A percentile compares a stretch with the other conserved stretches of the same genome.
Evolutionary conservation across 2,329 filamentous ascomycete genomes (phyloP).

Genomic region (Tolypocladium sp.): DNA sequence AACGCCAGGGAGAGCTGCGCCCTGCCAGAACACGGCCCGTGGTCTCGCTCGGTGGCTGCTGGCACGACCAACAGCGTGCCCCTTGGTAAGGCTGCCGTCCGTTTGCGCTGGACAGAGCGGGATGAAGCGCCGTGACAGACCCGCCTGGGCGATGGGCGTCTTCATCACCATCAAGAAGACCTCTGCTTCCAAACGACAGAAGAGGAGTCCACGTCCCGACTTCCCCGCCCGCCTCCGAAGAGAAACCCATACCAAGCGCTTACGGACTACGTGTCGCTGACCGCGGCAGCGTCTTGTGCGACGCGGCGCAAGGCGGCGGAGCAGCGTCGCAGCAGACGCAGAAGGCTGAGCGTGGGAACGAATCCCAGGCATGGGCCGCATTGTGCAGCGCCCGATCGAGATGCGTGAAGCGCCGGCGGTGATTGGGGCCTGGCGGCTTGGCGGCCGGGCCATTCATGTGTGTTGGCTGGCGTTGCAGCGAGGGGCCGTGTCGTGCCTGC

Average conservation of each 20-base stretch:
- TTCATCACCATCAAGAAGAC: background rate
- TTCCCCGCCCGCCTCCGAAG: background rate
- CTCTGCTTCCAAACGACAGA: background rate
- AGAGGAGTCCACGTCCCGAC: background rate
- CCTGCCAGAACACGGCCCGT: background rate
- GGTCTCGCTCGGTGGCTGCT: background rate
- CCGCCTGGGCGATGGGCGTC: background rate
- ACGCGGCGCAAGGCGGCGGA: too few species aligned
- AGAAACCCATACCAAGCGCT: background rate
- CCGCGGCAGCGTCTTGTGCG: background rate
- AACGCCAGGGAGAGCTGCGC: background rate
- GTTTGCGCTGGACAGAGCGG: background rate
- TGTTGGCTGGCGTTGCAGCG: background rate
- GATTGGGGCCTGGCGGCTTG: background rate
- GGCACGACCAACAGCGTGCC: background rate
- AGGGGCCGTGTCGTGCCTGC: background rate
- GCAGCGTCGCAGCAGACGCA: background rate
- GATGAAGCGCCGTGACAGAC: background rate
- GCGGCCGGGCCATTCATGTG: background rate
- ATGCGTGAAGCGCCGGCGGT: background rate
- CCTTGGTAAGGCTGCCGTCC: background rate
- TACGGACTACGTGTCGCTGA: background rate
- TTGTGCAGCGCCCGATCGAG: background rate
- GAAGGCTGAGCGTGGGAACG: background rate
- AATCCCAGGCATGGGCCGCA: background rate